These are phyloP conservation scores for Boechera stricta DNA, from an alignment of 345 rosid genomes.

Conservation along the genomic window DNA sequence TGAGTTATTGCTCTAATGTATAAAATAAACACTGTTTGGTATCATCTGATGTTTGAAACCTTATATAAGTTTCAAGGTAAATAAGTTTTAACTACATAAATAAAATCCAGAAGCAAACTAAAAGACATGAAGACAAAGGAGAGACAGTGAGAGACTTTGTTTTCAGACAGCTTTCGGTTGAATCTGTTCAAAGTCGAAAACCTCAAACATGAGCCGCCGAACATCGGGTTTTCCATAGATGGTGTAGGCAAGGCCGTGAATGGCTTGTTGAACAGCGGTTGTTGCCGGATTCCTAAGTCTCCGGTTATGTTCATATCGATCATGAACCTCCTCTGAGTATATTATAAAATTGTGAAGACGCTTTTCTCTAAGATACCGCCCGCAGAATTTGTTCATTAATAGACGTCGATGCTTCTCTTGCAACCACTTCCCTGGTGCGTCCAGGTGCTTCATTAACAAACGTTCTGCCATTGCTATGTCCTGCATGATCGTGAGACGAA, in stretches of 20 bases:
- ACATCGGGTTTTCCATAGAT: conserved; percentile 91
- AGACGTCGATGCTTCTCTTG: conserved; percentile 86
- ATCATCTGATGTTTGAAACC: too few species aligned
- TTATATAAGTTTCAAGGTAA: too few species aligned
- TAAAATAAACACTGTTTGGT: too few species aligned
- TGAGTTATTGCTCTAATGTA: too few species aligned
- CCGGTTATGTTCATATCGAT: conserved; percentile 74
- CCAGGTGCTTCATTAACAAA: conserved; percentile 88
- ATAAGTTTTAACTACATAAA: too few species aligned
- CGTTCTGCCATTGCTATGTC: conserved; percentile 94
- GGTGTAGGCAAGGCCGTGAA: conserved; percentile 87
- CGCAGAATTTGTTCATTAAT: conserved; percentile 95
- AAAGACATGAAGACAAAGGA: not conserved
- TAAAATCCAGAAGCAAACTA: conserved; percentile 20
- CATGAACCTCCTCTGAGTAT: conserved; percentile 80
- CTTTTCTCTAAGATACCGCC: conserved; percentile 79
- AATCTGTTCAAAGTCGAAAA: conserved; percentile 92
- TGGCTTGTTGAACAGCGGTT: conserved; percentile 86
- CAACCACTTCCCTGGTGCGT: conserved; percentile 91
- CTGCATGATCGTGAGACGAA: conserved; percentile 39
- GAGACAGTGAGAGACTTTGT: not conserved
- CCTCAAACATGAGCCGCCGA: conserved; percentile 89
- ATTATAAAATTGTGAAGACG: conserved; percentile 65
- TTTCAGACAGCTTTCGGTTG: conserved; percentile 81
- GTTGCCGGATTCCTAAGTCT: conserved; percentile 83